Conservation (phyloP, 805 yeast species). For the Wickerhamiella dianesei region DNA sequence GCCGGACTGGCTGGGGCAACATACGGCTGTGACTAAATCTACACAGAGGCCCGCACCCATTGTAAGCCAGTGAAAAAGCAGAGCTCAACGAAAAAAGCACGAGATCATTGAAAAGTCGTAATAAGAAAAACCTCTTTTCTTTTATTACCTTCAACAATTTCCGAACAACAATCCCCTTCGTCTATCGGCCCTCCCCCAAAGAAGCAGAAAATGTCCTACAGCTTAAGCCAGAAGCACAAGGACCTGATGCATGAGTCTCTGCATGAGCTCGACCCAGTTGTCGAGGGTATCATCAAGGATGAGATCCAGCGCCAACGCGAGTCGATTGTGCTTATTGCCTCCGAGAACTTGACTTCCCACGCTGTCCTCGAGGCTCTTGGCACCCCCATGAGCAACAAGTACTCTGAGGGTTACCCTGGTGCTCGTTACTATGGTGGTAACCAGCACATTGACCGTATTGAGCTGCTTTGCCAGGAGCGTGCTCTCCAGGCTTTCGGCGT, state of each 20-base stretch:
- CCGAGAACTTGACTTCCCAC: constrained; percentile 92
- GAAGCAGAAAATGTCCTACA: constrained; percentile 20
- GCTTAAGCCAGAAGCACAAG: constrained; percentile 24
- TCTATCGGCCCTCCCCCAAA: background rate
- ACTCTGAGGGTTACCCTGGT: constrained; percentile 98
- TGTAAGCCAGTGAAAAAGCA: background rate
- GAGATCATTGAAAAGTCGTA: too few species aligned
- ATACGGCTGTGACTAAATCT: background rate
- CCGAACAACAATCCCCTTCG: background rate
- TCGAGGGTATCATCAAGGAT: constrained; percentile 33
- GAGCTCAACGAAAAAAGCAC: too few species aligned
- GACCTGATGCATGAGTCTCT: constrained; percentile 18
- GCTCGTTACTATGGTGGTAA: constrained; percentile 99
- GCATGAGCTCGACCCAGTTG: constrained; percentile 28
- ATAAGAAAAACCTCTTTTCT: background rate
- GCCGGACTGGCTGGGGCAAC: background rate
- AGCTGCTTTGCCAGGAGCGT: constrained; percentile 81
- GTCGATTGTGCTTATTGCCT: constrained; percentile 87
- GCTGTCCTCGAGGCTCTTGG: constrained; percentile 95
- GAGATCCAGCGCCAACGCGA: constrained; percentile 88
- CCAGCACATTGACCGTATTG: constrained; percentile 91
- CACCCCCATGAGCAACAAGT: constrained; percentile 95
- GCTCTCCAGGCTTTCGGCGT: constrained; percentile 82
- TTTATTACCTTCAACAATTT: background rate
- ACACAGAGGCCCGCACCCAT: too few species aligned